These are phyloP conservation scores for Starmerella bombi DNA, from an alignment of 805 yeast genomes.

Conservation along the genomic window DNA sequence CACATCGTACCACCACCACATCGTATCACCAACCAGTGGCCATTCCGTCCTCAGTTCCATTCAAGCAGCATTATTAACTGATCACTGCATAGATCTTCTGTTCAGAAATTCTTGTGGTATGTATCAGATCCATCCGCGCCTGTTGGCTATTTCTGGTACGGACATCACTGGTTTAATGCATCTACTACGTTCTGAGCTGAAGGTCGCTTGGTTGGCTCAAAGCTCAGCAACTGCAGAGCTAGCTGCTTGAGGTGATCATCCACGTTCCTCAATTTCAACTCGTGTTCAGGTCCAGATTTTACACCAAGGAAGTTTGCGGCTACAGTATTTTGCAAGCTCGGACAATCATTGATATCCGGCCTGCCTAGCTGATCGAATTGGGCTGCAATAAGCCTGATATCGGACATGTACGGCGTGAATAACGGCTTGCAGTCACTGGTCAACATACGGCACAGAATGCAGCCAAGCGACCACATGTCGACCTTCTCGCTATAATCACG, in stretches of 20 bases:
- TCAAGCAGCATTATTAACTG: too few species aligned
- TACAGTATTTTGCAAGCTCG: slow-evolving; percentile 8
- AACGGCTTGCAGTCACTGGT: slow-evolving; percentile 31
- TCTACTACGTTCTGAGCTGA: too few species aligned
- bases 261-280: background rate
- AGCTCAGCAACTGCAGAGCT: background rate
- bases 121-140: too few species aligned
- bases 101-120: too few species aligned
- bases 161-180: too few species aligned
- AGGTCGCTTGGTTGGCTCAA: background rate
- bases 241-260: background rate
- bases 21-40: too few species aligned
- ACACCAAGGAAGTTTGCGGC: slow-evolving; percentile 11
- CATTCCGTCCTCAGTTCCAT: too few species aligned
- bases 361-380: slow-evolving; percentile 49
- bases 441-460: slow-evolving; percentile 43
- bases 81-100: too few species aligned
- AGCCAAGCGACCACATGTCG: slow-evolving; percentile 64
- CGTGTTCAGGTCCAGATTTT: background rate
- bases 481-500: slow-evolving; percentile 40
- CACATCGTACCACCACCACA: too few species aligned
- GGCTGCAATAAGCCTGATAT: slow-evolving; percentile 43
- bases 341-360: slow-evolving; percentile 27
- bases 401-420: slow-evolving; percentile 36
- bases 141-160: too few species aligned